Percentiles rank a stretch among this genome's conserved stretches.
These are phyloP conservation scores for Lipomyces japonicus DNA, from an alignment of 805 yeast species.

Conservation along the genomic window DNA sequence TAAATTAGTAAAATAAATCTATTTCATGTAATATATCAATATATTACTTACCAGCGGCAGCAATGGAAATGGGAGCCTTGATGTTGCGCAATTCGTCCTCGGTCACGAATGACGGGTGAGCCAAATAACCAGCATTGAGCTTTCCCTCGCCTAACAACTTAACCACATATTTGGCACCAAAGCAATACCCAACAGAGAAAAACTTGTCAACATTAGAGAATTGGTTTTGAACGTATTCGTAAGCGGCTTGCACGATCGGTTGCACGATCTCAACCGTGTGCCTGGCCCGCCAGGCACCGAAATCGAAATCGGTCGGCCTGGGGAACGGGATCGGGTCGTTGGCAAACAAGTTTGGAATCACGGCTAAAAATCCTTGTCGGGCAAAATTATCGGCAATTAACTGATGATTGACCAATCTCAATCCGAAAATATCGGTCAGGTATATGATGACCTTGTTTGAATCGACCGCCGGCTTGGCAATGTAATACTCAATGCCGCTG, in stretches of 20 bases:
- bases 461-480: constrained; percentile 38
- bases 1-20: neutral
- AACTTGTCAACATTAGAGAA: constrained; percentile 44
- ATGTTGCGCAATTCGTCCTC: constrained; percentile 61
- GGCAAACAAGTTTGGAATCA: constrained; percentile 61
- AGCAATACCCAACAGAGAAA: constrained; percentile 65
- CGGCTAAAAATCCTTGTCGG: constrained; percentile 50
- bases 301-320: constrained; percentile 14
- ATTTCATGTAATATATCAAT: no score
- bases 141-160: constrained; percentile 43
- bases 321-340: constrained; percentile 43
- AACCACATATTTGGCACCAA: constrained; percentile 63
- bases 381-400: constrained; percentile 46
- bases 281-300: constrained; percentile 43
- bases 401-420: constrained; percentile 48
- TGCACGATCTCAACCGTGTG: constrained; percentile 47
- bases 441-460: constrained; percentile 52
- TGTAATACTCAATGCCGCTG: constrained; percentile 41
- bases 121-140: constrained; percentile 54
- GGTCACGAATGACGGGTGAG: constrained; percentile 70
- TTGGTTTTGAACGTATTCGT: constrained; percentile 41
- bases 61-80: constrained; percentile 60
- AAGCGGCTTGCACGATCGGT: constrained; percentile 48
- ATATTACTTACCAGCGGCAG: constrained; percentile 60
- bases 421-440: constrained; percentile 62